Evolutionary conservation across 2,329 filamentous ascomycete species (phyloP).

Genomic region (Monosporascus ibericus): DNA sequence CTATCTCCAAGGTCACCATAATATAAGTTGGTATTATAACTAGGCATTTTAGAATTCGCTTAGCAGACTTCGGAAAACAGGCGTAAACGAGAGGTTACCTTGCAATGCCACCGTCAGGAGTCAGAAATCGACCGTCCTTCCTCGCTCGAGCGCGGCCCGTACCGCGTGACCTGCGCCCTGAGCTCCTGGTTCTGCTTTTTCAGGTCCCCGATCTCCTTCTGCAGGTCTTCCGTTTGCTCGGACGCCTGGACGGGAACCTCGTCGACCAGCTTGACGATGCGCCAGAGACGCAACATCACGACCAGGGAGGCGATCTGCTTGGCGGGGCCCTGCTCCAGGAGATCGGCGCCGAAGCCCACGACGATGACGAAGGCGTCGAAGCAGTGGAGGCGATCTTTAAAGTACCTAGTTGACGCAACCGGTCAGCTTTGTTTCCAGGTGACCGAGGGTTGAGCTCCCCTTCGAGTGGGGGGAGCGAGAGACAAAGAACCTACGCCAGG

Average conservation of each 20-base stretch:
- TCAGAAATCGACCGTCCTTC: neutral
- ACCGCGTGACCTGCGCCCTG: conserved; percentile 9
- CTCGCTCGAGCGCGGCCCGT: conserved; percentile 1
- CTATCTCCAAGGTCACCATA: too few species aligned
- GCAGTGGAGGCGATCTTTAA: conserved; percentile 52
- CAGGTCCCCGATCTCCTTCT: conserved; percentile 44
- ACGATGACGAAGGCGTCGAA: conserved; percentile 61
- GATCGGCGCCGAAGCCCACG: conserved; percentile 54
- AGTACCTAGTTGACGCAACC: conserved; percentile 37
- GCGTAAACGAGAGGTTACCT: too few species aligned
- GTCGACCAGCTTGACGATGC: conserved; percentile 65
- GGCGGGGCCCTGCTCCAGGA: conserved; percentile 51
- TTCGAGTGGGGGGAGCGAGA: neutral
- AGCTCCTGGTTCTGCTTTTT: conserved; percentile 39
- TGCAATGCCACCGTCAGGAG: too few species aligned
- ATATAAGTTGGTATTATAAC: too few species aligned
- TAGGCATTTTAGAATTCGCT: too few species aligned
- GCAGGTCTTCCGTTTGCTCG: conserved; percentile 55
- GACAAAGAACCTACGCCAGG: conserved; percentile 37
- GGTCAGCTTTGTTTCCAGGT: neutral
- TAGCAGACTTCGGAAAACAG: too few species aligned
- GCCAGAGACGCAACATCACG: conserved; percentile 60
- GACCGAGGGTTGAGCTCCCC: neutral
- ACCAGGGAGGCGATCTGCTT: conserved; percentile 63
- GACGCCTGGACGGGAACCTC: conserved; percentile 58